Evolutionary conservation across 129 eudicot species (phyloP), one percentile per base, ranked within the genome.

Genomic region (Flaveria bidentis): DNA sequence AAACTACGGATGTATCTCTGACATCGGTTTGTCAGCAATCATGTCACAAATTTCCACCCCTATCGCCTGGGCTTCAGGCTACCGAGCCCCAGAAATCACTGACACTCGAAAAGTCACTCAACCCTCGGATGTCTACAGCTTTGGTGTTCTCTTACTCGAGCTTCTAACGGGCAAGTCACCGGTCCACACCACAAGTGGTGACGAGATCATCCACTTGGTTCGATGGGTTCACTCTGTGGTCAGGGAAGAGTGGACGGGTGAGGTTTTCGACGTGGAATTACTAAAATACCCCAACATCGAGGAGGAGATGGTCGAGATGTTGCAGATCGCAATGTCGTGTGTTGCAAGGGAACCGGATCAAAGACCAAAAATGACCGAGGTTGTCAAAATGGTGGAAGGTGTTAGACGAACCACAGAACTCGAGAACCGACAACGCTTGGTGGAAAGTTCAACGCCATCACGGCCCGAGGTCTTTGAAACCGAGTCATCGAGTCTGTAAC

Each of bases 171-270:
- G 90, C 0, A 93, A 93, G 77, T 82, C 98, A 28, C 97, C 98
- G 0, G 89, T 93, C 72, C 96, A 93, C 74, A 80, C 98, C 18
- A 80, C 87, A 0, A 89, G 87, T n/a, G 97, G 98, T 0, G 97
- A 93, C 49, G 98, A 93, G 91, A 83, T 88, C 49, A 67, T 93
- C 52, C 97, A 93, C 76, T 68, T 93, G 67, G 98, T 93, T 3
- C 81, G 98, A 72, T 93, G 98, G 98, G 98, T 93, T 58, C 97
- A 93, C 56, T 93, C 97, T 3, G 98, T 93, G 42, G 98, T 93
- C 9, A 77, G 97, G 22, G 98, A 93, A 74, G 98, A 93, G 85
- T 93, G 98, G 98, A 93, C 98, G 0, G 98, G 91, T 1, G 98
- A 93, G 67, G 98, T 93, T 46, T 93, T 93, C 39, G 98, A 93